Evolutionary conservation across 495 filamentous ascomycete genomes (phyloP).

Genomic region (Penicillium pulvis): DNA sequence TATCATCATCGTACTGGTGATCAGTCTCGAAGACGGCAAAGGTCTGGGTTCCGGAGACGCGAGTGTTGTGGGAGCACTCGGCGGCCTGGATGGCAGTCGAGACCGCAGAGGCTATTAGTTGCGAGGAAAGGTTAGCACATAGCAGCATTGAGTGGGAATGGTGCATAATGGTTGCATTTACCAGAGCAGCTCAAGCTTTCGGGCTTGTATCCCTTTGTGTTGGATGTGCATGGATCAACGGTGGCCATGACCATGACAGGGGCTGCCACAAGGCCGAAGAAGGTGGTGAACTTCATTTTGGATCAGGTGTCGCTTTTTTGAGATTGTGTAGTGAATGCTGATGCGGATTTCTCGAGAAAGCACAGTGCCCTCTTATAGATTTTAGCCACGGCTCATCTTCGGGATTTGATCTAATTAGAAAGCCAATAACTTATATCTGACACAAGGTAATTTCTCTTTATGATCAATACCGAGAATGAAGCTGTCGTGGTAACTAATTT

Average conservation of each 20-base stretch:
- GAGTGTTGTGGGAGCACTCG: conserved; percentile 44
- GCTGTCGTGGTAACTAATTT: not conserved
- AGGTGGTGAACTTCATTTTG: conserved; percentile 27
- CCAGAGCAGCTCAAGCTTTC: conserved; percentile 25
- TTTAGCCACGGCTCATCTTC: not conserved
- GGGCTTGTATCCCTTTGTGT: conserved; percentile 37
- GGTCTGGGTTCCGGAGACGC: conserved; percentile 36
- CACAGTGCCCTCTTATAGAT: not conserved
- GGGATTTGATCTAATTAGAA: not conserved
- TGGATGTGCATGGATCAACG: conserved; percentile 30
- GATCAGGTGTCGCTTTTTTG: too few relatives aligned
- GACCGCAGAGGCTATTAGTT: conserved; percentile 30
- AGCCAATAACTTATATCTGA: not conserved
- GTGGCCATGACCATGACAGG: conserved; percentile 26
- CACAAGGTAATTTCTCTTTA: not conserved
- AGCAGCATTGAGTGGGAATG: not conserved
- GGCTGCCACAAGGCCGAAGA: conserved; percentile 16
- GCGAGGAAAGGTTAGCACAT: not conserved
- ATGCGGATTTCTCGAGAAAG: not conserved
- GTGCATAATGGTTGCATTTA: conserved; percentile 6
- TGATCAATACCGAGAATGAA: not conserved
- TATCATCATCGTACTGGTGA: conserved; percentile 34
- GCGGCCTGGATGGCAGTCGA: conserved; percentile 42
- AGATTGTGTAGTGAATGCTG: not conserved
- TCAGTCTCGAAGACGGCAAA: conserved; percentile 40